A percentile compares a stretch with the other conserved stretches of the same genome.
These are phyloP conservation scores for Paramecium biaurelia DNA, from an alignment of 73 alveolate genomes.

Conservation along the genomic window DNA sequence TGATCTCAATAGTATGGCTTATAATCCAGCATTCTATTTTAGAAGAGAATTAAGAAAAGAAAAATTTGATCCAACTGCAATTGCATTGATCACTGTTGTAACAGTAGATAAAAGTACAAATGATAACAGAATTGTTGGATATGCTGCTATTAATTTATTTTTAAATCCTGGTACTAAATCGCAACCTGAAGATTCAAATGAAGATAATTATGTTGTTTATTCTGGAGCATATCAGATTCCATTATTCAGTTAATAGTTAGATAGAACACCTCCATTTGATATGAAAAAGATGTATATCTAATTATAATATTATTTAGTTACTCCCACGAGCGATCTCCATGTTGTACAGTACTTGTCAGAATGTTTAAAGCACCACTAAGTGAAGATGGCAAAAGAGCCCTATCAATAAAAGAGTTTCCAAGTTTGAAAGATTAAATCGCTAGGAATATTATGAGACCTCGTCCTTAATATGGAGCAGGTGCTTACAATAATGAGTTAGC, in stretches of 20 bases:
- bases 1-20: slow-evolving; percentile 63
- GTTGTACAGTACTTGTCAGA: slow-evolving; percentile 82
- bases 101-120: slow-evolving; percentile 75
- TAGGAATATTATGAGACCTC: slow-evolving; percentile 36
- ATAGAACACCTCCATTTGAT: slow-evolving; percentile 72
- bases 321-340: slow-evolving; percentile 83
- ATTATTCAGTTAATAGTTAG: slow-evolving; percentile 69
- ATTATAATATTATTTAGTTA: slow-evolving; percentile 53
- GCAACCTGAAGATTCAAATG: slow-evolving; percentile 69
- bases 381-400: slow-evolving; percentile 79
- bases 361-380: slow-evolving; percentile 76
- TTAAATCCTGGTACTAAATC: slow-evolving; percentile 65
- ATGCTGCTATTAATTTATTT: slow-evolving; percentile 81
- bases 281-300: slow-evolving; percentile 66
- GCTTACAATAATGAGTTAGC: slow-evolving; percentile 54
- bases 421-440: slow-evolving; percentile 18
- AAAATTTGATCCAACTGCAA: slow-evolving; percentile 79
- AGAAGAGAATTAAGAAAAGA: slow-evolving; percentile 81
- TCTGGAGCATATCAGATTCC: slow-evolving; percentile 83
- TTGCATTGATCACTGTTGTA: slow-evolving; percentile 73
- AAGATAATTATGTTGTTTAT: slow-evolving; percentile 71
- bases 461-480: slow-evolving; percentile 58
- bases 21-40: slow-evolving; percentile 74
- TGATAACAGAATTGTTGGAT: slow-evolving; percentile 82
- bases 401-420: slow-evolving; percentile 63